Conservation (phyloP, 192 early-diverging fungal species). For the Pilaira anomala region DNA sequence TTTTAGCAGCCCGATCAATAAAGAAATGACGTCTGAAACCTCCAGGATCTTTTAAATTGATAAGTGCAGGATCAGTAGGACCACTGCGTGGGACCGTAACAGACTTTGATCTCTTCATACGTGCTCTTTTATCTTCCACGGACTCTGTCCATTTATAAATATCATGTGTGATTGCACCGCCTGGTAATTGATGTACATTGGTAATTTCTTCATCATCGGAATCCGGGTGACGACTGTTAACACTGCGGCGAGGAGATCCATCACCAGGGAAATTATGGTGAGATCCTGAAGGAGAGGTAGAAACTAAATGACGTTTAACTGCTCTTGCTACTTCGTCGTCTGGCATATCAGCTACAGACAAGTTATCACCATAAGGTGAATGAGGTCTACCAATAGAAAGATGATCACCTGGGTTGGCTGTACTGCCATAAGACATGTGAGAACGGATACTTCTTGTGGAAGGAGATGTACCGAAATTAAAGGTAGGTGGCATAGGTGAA, state of each 20-base stretch:
- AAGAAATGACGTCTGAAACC: conserved; percentile 87
- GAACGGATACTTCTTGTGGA: conserved; percentile 5
- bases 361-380: conserved; percentile 2
- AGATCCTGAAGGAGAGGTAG: conserved; percentile 37
- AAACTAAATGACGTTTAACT: conserved; percentile 67
- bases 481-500: conserved; percentile 10
- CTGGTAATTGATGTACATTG: conserved; percentile 50
- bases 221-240: background rate
- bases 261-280: background rate
- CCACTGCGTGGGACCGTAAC: conserved; percentile 13
- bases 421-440: conserved; percentile 14
- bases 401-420: background rate
- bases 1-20: conserved; percentile 61
- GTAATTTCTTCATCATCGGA: conserved; percentile 25
- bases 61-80: conserved; percentile 8
- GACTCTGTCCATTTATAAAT: conserved; percentile 88
- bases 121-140: conserved; percentile 43
- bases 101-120: conserved; percentile 25
- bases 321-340: conserved; percentile 57
- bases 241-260: conserved; percentile 3
- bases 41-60: conserved; percentile 67
- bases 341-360: conserved; percentile 37
- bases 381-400: conserved; percentile 3
- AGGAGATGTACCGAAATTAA: conserved; percentile 17
- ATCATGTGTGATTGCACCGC: conserved; percentile 77